phyloP scores from a whole-genome alignment of 163 green algal genomes.

The Prototheca wickerhamii region DNA sequence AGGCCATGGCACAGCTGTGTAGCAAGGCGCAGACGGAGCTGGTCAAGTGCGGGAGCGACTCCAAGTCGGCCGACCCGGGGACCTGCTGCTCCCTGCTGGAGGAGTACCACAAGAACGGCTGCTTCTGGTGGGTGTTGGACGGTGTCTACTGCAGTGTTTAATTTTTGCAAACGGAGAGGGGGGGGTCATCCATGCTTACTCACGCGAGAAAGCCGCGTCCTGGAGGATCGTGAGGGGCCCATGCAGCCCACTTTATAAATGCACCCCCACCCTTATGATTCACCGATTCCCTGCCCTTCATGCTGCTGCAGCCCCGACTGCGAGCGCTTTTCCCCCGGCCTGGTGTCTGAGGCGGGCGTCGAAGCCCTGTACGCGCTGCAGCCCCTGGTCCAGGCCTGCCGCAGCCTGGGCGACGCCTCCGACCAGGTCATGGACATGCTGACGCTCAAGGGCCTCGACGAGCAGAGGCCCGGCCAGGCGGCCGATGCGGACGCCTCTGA shows the following conservation, averaged over 20 bases:
- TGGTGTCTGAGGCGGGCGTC: neutral
- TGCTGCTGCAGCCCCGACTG: slow-evolving; percentile 7
- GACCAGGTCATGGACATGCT: neutral
- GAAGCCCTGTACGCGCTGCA: neutral
- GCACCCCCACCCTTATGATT: neutral
- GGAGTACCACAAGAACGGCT: slow-evolving; percentile 6
- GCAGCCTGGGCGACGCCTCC: neutral
- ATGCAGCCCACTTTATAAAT: neutral
- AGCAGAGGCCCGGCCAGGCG: too few species aligned
- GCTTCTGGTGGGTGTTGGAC: slow-evolving; percentile 8
- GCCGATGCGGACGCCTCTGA: too few species aligned
- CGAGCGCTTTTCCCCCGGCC: neutral
- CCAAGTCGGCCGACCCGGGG: neutral
- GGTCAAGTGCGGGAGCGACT: too few species aligned
- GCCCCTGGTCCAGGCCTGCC: slow-evolving; percentile 4
- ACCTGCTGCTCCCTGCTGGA: slow-evolving; percentile 11
- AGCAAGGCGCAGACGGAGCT: too few species aligned
- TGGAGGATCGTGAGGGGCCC: neutral
- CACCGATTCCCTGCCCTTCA: neutral
- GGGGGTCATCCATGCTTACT: neutral
- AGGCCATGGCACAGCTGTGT: too few species aligned
- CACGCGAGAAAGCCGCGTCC: neutral
- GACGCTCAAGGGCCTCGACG: neutral
- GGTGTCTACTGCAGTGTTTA: neutral
- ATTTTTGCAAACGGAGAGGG: too few species aligned